A percentile compares a stretch with the other conserved stretches of the same genome.
Evolutionary conservation across 306 rosid species (phyloP).

Genomic region (Quillaja saponaria): DNA sequence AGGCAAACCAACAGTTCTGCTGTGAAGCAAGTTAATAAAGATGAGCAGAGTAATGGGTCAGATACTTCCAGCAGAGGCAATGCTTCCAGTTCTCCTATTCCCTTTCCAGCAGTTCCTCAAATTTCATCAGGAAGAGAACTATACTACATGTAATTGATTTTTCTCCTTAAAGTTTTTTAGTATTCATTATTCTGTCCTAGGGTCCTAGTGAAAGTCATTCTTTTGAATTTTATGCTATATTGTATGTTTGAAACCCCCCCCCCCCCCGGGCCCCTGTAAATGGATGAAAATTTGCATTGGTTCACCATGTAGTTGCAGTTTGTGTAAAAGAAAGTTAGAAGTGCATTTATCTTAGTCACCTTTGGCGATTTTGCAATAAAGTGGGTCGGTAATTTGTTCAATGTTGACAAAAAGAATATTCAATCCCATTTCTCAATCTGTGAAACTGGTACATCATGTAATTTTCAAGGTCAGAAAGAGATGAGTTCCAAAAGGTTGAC

Average conservation of each 20-base stretch:
- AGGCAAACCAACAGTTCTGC: slow-evolving; percentile 19
- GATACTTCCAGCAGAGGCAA: slow-evolving; percentile 29
- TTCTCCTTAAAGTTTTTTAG: slow-evolving; percentile 22
- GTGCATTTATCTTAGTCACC: too few species aligned
- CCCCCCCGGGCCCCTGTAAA: slow-evolving; percentile 8
- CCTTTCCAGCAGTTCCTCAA: slow-evolving; percentile 42
- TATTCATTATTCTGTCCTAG: slow-evolving; percentile 20
- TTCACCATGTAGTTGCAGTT: too few species aligned
- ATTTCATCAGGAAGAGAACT: slow-evolving; percentile 45
- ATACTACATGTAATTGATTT: slow-evolving; percentile 62
- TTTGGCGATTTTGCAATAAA: too few species aligned
- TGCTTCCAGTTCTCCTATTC: slow-evolving; percentile 57
- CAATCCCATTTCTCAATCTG: too few species aligned
- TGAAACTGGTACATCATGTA: too few species aligned
- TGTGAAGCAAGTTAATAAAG: slow-evolving; percentile 36
- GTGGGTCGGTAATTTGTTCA: too few species aligned
- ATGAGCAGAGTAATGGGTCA: slow-evolving; percentile 32
- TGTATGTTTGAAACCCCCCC: slow-evolving; percentile 26
- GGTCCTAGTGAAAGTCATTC: slow-evolving; percentile 14
- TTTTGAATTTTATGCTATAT: slow-evolving; percentile 7
- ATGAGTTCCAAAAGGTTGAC: too few species aligned
- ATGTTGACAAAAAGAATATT: too few species aligned
- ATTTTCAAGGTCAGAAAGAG: too few species aligned
- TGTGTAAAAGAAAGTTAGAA: neutral
- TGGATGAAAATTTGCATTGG: slow-evolving; percentile 9